Conservation (phyloP, 1,284 basidiomycete genomes). For the Apiotrichum gracile region DNA sequence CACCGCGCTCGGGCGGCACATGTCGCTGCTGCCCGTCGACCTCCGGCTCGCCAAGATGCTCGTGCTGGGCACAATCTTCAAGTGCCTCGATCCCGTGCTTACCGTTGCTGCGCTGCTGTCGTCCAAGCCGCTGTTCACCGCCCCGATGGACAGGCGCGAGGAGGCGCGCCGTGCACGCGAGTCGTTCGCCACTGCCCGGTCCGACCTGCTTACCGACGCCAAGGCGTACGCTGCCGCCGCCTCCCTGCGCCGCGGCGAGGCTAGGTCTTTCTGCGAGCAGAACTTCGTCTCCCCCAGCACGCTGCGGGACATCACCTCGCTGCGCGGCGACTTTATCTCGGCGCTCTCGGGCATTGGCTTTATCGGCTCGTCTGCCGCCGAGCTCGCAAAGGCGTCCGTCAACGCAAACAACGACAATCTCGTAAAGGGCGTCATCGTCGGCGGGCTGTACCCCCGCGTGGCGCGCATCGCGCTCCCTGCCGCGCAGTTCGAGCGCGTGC, state of each 20-base stretch:
- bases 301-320: slow-evolving; percentile 72
- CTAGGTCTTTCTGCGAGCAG: slow-evolving; percentile 65
- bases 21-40: slow-evolving; percentile 75
- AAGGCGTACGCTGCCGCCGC: slow-evolving; percentile 68
- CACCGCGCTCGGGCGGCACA: slow-evolving; percentile 74
- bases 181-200: slow-evolving; percentile 64
- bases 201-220: slow-evolving; percentile 78
- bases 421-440: slow-evolving; percentile 72
- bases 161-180: slow-evolving; percentile 64
- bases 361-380: slow-evolving; percentile 49
- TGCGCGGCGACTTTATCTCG: slow-evolving; percentile 70
- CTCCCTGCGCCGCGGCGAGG: slow-evolving; percentile 47
- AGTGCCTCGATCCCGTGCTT: slow-evolving; percentile 65
- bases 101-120: slow-evolving; percentile 78
- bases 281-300: slow-evolving; percentile 75
- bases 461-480: slow-evolving; percentile 68
- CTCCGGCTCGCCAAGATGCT: slow-evolving; percentile 90
- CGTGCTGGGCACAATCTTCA: slow-evolving; percentile 72
- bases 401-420: slow-evolving; percentile 64
- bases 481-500: slow-evolving; percentile 73
- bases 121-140: slow-evolving; percentile 78
- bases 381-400: slow-evolving; percentile 49
- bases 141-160: slow-evolving; percentile 73
- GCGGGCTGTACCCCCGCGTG: slow-evolving; percentile 74
- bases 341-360: slow-evolving; percentile 72